A percentile compares a stretch with the other conserved stretches of the same genome.
Evolutionary conservation across 805 yeast genomes (phyloP).

Genomic region (Barnettozyma vustinii): DNA sequence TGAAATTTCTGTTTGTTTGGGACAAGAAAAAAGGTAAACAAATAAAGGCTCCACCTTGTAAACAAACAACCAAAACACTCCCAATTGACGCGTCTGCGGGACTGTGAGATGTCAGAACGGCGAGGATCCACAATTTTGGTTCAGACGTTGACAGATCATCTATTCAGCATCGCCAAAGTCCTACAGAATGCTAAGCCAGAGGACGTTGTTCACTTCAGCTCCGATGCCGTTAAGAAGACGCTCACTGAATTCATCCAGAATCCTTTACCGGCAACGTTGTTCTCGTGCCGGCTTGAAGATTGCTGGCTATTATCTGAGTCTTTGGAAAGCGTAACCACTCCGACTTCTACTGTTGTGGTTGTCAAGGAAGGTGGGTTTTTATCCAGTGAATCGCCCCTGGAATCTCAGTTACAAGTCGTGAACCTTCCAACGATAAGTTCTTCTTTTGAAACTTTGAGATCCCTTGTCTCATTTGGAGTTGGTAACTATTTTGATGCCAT

Average conservation of each 20-base stretch:
- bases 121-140: constrained; percentile 5
- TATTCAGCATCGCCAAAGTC: constrained; percentile 25
- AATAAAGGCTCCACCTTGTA: not conserved
- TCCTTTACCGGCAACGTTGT: constrained; percentile 22
- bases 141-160: constrained; percentile 19
- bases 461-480: constrained; percentile 57
- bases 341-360: constrained; percentile 31
- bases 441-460: constrained; percentile 47
- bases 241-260: constrained; percentile 18
- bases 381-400: constrained; percentile 18
- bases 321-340: constrained; percentile 7
- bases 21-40: not conserved
- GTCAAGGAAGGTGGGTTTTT: constrained; percentile 38
- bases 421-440: constrained; percentile 29
- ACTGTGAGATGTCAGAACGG: not conserved
- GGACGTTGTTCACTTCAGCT: constrained; percentile 25
- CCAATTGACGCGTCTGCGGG: not conserved
- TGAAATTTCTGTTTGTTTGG: not conserved
- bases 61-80: not conserved
- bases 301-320: constrained; percentile 15
- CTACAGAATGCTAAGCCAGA: constrained; percentile 26
- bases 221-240: constrained; percentile 8
- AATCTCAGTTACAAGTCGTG: constrained; percentile 30
- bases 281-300: constrained; percentile 17
- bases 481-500: constrained; percentile 63